Percentiles rank a stretch among this genome's conserved stretches.
These are phyloP conservation scores for Abortiporus biennis DNA, from an alignment of 1,284 basidiomycete species.

Conservation along the genomic window DNA sequence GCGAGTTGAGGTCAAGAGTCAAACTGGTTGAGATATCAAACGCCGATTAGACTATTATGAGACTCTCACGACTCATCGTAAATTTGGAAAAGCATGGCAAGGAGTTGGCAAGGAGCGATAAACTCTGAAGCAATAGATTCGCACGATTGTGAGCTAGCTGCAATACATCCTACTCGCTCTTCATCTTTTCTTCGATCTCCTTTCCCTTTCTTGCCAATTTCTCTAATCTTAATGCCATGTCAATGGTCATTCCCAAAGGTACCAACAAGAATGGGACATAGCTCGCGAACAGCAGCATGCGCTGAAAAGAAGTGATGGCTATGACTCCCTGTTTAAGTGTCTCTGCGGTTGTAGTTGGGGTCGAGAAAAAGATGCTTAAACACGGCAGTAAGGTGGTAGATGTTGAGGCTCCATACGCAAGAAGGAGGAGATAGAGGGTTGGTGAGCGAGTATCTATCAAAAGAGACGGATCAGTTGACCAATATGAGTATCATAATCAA, in stretches of 20 bases:
- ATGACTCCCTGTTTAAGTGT: conserved; percentile 28
- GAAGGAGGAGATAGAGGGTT: conserved; percentile 44
- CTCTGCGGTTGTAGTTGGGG: conserved; percentile 29
- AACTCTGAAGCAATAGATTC: no score
- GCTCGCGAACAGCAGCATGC: conserved; percentile 52
- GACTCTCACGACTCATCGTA: no score
- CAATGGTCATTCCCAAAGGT: conserved; percentile 65
- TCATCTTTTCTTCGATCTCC: not conserved
- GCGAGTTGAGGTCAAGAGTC: no score
- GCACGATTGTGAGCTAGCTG: no score
- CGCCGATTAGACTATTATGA: no score
- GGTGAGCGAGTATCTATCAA: conserved; percentile 10
- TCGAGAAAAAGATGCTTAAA: conserved; percentile 49
- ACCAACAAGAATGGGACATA: conserved; percentile 76
- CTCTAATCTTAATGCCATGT: conserved; percentile 54
- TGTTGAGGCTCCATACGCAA: conserved; percentile 74
- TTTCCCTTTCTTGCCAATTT: conserved; percentile 16
- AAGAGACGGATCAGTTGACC: not conserved
- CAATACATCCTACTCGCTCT: no score
- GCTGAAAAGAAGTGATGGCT: conserved; percentile 39
- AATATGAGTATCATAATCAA: not conserved
- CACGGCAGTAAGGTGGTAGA: conserved; percentile 75
- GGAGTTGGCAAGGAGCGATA: no score
- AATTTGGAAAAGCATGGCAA: no score
- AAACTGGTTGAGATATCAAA: no score